Evolutionary conservation across 768 basidiomycete species (phyloP).

Genomic region (Lyophyllum decastes): DNA sequence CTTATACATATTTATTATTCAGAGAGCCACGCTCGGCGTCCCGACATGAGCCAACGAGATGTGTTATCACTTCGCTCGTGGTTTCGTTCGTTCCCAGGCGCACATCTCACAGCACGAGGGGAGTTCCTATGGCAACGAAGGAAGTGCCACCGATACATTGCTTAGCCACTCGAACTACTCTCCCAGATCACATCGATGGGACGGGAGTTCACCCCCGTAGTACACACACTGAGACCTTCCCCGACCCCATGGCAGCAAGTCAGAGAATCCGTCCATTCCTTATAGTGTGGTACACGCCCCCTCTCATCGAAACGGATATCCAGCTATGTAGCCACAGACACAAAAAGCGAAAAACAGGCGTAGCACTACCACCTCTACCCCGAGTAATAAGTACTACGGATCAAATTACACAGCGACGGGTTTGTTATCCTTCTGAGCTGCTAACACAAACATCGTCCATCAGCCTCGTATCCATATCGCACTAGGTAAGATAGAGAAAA

Average conservation of each 20-base stretch:
- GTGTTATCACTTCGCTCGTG: neutral
- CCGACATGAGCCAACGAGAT: constrained; percentile 20
- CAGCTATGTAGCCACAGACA: constrained; percentile 5
- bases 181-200: too few relatives aligned
- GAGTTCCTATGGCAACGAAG: neutral
- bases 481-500: neutral
- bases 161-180: too few relatives aligned
- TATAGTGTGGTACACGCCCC: too few relatives aligned
- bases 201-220: too few relatives aligned
- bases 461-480: too few relatives aligned
- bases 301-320: too few relatives aligned
- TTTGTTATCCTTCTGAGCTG: constrained; percentile 45
- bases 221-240: too few relatives aligned
- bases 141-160: too few relatives aligned
- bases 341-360: constrained; percentile 5
- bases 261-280: too few relatives aligned
- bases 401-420: constrained; percentile 32
- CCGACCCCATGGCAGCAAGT: too few relatives aligned
- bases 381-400: neutral
- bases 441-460: too few relatives aligned
- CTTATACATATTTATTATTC: constrained; percentile 1
- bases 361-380: too few relatives aligned
- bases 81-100: neutral
- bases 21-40: constrained; percentile 44
- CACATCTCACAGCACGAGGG: neutral